Conservation (phyloP, 1,139 yeast species). For the Kurtzmaniella quercitrusa region DNA sequence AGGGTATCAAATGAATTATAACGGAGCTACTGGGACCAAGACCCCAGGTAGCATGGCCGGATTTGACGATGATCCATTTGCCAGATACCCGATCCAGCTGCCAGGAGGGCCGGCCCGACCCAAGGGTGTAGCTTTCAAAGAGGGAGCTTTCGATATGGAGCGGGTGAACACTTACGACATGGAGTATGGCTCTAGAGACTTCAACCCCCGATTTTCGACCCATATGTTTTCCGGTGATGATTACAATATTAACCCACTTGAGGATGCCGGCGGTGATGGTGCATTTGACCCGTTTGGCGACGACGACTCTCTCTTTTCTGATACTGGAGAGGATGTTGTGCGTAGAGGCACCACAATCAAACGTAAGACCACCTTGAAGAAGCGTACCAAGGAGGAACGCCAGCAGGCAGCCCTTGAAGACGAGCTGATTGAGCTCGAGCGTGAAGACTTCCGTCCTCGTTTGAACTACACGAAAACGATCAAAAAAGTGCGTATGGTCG, state of each 20-base stretch:
- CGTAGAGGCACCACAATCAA: conserved; percentile 32
- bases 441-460: conserved; percentile 38
- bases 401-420: conserved; percentile 3
- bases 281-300: conserved; percentile 45
- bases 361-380: conserved; percentile 17
- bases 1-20: conserved; percentile 7
- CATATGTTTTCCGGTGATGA: conserved; percentile 34
- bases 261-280: conserved; percentile 37
- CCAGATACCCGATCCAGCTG: not conserved
- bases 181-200: conserved; percentile 9
- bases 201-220: conserved; percentile 17
- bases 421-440: not conserved
- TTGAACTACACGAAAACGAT: conserved; percentile 45
- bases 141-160: conserved; percentile 24
- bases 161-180: conserved; percentile 18
- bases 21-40: conserved; percentile 2
- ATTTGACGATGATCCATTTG: conserved; percentile 2
- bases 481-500: conserved; percentile 51
- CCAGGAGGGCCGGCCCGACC: conserved; percentile 8
- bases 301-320: conserved; percentile 42
- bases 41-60: conserved; percentile 1
- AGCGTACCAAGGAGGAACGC: conserved; percentile 10
- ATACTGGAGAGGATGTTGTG: conserved; percentile 37
- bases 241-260: conserved; percentile 37
- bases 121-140: conserved; percentile 33